Base-by-base conservation (phyloP, 768 basidiomycete species). In the Amanita brunnescens region DNA sequence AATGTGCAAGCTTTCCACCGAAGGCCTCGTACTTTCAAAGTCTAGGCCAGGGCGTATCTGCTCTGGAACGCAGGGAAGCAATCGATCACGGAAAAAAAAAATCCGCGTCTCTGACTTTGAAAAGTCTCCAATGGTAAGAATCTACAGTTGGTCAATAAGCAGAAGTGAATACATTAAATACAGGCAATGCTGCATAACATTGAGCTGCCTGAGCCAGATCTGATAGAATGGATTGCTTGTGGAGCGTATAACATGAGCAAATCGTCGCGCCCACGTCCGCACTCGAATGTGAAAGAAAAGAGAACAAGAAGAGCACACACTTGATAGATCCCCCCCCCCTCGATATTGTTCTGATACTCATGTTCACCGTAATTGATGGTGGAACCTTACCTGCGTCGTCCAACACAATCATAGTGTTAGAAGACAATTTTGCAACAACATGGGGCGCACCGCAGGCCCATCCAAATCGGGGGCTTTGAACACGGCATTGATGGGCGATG, bases 201-300 rank as follows among this genome's bases (percentile, higher is more conserved):
- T 87, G 49, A 87, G 70, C 59, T 87, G 86, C 54, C 86, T 73
- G 40, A 91, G 70, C 86, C 85, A 88, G 9, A 83, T 86, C 57
- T 88, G 87, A 59, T 89, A 91, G 65, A 89, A 89, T 0, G 87
- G 86, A 57, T 91, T 87, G 58, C 85, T 87, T 3, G 87, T 86
- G 5, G 85, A 84, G 56, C 88, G 86, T 45, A 89, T 80, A 59
- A 90, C 83, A 59, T 90, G 87, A 59, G n/a, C n/a, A n/a, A n/a
- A n/a, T n/a, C n/a, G n/a, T n/a, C n/a, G n/a, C n/a, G n/a, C n/a
- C n/a, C n/a, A n/a, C n/a, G n/a, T n/a, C n/a, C n/a, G n/a, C n/a
- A n/a, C n/a, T n/a, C n/a, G n/a, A n/a, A n/a, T n/a, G n/a, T n/a
- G n/a, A n/a, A n/a, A n/a, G n/a, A n/a, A n/a, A n/a, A n/a, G n/a